These are phyloP conservation scores for Euphrasia confusa DNA, from an alignment of 257 asterid species.

Conservation along the genomic window DNA sequence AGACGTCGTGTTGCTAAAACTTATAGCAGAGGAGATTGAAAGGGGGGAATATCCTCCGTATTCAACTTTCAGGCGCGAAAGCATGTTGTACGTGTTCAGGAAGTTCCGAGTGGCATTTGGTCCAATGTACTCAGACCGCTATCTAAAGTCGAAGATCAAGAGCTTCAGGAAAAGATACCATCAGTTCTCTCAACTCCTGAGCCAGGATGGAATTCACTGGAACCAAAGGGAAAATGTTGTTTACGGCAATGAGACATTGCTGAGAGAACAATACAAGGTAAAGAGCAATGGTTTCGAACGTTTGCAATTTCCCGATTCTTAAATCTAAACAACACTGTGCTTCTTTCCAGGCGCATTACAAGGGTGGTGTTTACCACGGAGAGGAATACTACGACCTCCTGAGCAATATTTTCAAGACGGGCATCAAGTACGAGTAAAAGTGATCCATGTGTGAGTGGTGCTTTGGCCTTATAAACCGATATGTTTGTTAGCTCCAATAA, in stretches of 20 bases:
- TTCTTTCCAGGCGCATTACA: constrained; percentile 24
- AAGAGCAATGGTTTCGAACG: neutral
- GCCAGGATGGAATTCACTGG: constrained; percentile 33
- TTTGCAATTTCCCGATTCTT: constrained; percentile 8
- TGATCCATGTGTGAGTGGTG: neutral
- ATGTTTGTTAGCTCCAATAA: neutral
- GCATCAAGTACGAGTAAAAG: constrained; percentile 25
- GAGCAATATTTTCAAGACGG: constrained; percentile 37
- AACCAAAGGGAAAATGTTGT: constrained; percentile 28
- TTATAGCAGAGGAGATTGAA: constrained; percentile 35
- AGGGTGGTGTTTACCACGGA: constrained; percentile 18
- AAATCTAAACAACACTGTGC: constrained; percentile 6
- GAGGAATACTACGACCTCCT: constrained; percentile 36
- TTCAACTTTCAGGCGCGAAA: constrained; percentile 30
- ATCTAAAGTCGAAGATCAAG: constrained; percentile 28
- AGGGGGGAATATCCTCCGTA: constrained; percentile 29
- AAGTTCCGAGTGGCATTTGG: constrained; percentile 26
- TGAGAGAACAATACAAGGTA: constrained; percentile 30
- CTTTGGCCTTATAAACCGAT: neutral
- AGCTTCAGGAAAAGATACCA: constrained; percentile 23
- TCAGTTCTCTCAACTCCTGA: constrained; percentile 31
- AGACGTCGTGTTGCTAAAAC: constrained; percentile 28
- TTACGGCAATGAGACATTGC: constrained; percentile 24
- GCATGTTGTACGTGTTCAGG: constrained; percentile 22
- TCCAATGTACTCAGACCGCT: constrained; percentile 24